Percentiles rank a stretch among this genome's conserved stretches.
Evolutionary conservation across 1,284 basidiomycete genomes (phyloP).

Genomic region (Tilletia horrida): DNA sequence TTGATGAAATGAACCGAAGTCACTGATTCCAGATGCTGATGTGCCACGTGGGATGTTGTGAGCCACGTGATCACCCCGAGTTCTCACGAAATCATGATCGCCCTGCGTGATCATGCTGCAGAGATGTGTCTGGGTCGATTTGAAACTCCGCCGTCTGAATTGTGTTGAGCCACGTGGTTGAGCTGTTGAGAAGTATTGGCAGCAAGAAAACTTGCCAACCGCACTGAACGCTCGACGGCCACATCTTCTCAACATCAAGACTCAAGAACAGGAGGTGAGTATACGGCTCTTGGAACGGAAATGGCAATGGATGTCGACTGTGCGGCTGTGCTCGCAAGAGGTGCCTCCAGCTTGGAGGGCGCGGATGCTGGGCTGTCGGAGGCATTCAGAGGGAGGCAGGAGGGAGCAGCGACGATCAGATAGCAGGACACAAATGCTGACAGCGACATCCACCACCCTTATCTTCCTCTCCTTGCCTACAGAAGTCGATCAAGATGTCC

Average conservation of each 20-base stretch:
- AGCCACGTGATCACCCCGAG: background rate
- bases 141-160: background rate
- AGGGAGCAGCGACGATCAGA: background rate
- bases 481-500: slow-evolving; percentile 16
- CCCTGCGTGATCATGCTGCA: background rate
- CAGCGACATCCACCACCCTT: background rate
- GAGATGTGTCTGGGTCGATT: background rate
- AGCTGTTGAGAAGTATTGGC: background rate
- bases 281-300: background rate
- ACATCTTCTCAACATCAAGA: slow-evolving; percentile 14
- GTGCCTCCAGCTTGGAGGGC: background rate
- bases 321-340: background rate
- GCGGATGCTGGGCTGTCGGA: background rate
- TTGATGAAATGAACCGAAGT: too few species aligned
- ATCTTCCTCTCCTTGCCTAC: background rate
- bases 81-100: background rate
- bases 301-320: background rate
- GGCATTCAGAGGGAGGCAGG: background rate
- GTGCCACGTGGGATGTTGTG: too few species aligned
- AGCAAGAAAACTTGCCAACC: background rate
- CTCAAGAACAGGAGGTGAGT: background rate
- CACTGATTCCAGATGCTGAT: too few species aligned
- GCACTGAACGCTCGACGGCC: background rate
- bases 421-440: background rate
- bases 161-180: slow-evolving; percentile 4